Conservation (phyloP, 2,329 filamentous ascomycete species). For the Fonsecaea erecta region DNA sequence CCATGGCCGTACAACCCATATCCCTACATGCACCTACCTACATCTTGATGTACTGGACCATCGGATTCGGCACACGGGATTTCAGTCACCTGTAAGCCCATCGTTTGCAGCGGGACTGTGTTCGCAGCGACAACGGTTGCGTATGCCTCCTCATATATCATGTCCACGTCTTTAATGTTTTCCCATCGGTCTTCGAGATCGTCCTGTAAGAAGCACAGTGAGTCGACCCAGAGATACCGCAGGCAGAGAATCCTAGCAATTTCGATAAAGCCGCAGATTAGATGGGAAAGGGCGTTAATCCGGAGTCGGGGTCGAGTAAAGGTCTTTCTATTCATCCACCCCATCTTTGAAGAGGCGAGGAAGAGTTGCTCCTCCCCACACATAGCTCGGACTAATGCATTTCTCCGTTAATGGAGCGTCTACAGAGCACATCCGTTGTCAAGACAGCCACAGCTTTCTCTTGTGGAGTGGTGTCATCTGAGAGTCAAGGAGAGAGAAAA, state of each 20-base stretch:
- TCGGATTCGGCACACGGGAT: background rate
- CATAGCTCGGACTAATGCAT: slow-evolving; percentile 11
- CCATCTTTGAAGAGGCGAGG: background rate
- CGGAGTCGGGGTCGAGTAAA: background rate
- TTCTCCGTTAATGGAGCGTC: slow-evolving; percentile 4
- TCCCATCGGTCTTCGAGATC: background rate
- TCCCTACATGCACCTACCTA: background rate
- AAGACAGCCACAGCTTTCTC: too few species aligned
- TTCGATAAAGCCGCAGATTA: background rate
- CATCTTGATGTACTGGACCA: background rate
- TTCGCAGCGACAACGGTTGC: slow-evolving; percentile 8
- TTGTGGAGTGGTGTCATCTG: too few species aligned
- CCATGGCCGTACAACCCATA: background rate
- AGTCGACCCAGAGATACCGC: slow-evolving; percentile 14
- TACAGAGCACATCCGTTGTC: slow-evolving; percentile 1
- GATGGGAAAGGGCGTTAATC: background rate
- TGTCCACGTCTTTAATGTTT: slow-evolving; percentile 11
- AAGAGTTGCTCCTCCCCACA: slow-evolving; percentile 12
- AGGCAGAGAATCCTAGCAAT: background rate
- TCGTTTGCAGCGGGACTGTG: background rate
- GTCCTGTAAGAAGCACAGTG: slow-evolving; percentile 12
- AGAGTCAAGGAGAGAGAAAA: too few species aligned
- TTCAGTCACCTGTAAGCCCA: background rate
- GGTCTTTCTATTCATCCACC: background rate
- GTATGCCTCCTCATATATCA: slow-evolving; percentile 11